Percentiles rank a stretch among this genome's conserved stretches.
Conservation (phyloP, 495 filamentous ascomycete species). For the Penicillium arizonense region DNA sequence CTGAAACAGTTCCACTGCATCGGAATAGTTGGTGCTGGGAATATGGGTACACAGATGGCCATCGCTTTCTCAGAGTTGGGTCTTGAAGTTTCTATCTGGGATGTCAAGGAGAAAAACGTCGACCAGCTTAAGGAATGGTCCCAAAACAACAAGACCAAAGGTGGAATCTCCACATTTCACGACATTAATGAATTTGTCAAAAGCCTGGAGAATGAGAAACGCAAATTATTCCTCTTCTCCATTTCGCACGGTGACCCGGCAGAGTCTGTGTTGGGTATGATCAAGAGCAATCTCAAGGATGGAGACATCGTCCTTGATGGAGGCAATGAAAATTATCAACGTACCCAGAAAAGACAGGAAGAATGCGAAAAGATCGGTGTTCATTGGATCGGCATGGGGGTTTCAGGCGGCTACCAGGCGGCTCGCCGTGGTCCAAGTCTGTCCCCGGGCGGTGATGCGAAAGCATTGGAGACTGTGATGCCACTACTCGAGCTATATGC, state of each 20-base stretch:
- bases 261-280: slow-evolving; percentile 59
- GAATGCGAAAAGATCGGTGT: slow-evolving; percentile 53
- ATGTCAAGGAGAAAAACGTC: slow-evolving; percentile 50
- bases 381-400: slow-evolving; percentile 65
- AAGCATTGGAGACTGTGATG: slow-evolving; percentile 55
- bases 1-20: slow-evolving; percentile 37
- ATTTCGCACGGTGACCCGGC: slow-evolving; percentile 63
- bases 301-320: slow-evolving; percentile 72
- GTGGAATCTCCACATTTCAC: slow-evolving; percentile 31
- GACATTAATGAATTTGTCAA: slow-evolving; percentile 38
- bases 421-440: slow-evolving; percentile 63
- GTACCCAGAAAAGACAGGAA: slow-evolving; percentile 62
- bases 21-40: slow-evolving; percentile 60
- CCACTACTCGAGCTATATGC: slow-evolving; percentile 60
- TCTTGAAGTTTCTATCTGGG: slow-evolving; percentile 58
- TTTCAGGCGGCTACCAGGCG: slow-evolving; percentile 67
- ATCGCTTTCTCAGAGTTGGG: slow-evolving; percentile 62
- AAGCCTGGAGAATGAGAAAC: slow-evolving; percentile 31
- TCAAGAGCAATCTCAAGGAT: slow-evolving; percentile 52
- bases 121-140: slow-evolving; percentile 30
- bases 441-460: slow-evolving; percentile 59
- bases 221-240: slow-evolving; percentile 61
- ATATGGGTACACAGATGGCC: slow-evolving; percentile 65
- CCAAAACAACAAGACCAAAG: slow-evolving; percentile 22
- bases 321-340: slow-evolving; percentile 66